These are phyloP conservation scores for Vitis hybrid DNA, from an alignment of 177 flowering plant species.

Conservation along the genomic window DNA sequence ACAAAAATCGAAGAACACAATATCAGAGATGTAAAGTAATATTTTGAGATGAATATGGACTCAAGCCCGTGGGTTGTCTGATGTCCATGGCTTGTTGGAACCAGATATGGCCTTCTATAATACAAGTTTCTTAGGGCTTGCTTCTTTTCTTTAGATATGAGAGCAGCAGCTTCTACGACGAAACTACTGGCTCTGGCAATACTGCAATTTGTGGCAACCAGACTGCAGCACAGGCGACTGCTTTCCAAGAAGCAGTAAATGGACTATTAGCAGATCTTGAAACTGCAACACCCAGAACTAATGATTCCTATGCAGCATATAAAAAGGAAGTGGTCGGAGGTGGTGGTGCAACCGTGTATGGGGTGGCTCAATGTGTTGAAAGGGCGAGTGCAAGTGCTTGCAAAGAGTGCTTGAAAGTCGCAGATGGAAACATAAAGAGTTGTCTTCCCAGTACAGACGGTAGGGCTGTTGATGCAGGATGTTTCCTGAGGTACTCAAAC, in stretches of 20 bases:
- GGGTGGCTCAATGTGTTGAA: conserved; percentile 46
- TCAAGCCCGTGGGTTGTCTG: too few relatives aligned
- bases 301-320: conserved; percentile 35
- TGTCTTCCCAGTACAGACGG: conserved; percentile 39
- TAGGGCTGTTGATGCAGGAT: conserved; percentile 48
- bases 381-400: conserved; percentile 31
- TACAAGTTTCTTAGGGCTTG: too few relatives aligned
- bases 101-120: too few relatives aligned
- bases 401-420: conserved; percentile 35
- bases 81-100: too few relatives aligned
- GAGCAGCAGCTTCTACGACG: conserved; percentile 33
- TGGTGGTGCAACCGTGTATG: conserved; percentile 24
- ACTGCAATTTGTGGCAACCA: conserved; percentile 29
- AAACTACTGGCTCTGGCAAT: conserved; percentile 33
- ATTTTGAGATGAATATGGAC: too few relatives aligned
- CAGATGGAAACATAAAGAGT: conserved; percentile 19
- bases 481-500: conserved; percentile 48
- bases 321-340: conserved; percentile 15
- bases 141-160: conserved; percentile 26
- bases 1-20: too few relatives aligned
- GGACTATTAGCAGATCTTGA: conserved; percentile 26
- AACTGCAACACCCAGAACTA: conserved; percentile 38
- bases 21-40: too few relatives aligned
- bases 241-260: conserved; percentile 14
- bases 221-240: conserved; percentile 18